Evolutionary conservation across 148 eudicot species (phyloP), one percentile per base, ranked within the genome.

Genomic region (Spergularia marina): DNA sequence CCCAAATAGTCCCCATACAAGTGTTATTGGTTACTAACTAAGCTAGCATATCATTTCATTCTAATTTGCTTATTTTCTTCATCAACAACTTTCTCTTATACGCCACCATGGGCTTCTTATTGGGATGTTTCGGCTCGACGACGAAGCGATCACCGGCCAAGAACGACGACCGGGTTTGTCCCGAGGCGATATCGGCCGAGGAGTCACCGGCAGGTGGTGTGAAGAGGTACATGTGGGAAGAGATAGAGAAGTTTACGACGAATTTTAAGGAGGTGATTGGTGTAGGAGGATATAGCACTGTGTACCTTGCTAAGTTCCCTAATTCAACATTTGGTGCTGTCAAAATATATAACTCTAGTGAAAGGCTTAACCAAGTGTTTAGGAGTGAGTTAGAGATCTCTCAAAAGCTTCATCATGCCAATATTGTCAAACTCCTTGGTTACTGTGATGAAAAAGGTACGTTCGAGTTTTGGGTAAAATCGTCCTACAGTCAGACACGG

Each of bases 221-320:
- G 82, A 85, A 79, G 83, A 85, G 83, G 65, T 90, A 78, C 67
- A 78, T 75, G n/a, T 90, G 95, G 95, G 83, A 78, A 6, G 88
- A 92, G 68, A 84, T 87, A 23, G 77, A 75, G 73, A 82, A 13
- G 34, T 23, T 65, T 59, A 89, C 89, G 0, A 51, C 7, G 76
- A 85, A 83, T 39, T 87, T 89, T 77, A 83, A 83, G 17, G 53
- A 53, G 13, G 89, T 86, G 55, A 86, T 92, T 76, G 97, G 93
- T 60, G 77, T 80, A 34, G 97, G 97, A 58, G 97, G 97, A 0
- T 92, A 84, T 64, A 92, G 97, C 76, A 87, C 86, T 0, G 93
- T 92, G 6, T 92, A 90, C 82, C 83, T 90, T 44, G 97, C 91
- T 34, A 77, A 80, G 25, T 82, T 90, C 23, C 81, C 83, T 12